These are phyloP conservation scores for Fusarium sublunatum DNA, from an alignment of 2,329 filamentous ascomycete genomes.

Conservation along the genomic window DNA sequence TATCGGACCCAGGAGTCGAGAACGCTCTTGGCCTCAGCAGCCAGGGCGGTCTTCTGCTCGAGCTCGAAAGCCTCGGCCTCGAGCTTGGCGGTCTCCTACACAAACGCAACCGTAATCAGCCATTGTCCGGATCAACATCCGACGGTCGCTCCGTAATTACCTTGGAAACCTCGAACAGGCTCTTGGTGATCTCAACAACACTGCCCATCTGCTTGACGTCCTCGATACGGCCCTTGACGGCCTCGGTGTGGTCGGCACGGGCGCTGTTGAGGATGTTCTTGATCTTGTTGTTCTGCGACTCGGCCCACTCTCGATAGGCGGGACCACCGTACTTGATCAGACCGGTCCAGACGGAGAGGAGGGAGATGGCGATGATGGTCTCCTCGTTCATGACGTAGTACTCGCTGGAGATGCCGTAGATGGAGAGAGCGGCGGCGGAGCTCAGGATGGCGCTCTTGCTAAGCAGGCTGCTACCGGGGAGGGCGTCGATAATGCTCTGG, in stretches of 20 bases:
- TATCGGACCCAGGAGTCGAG: conserved; percentile 99
- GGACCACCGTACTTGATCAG: conserved; percentile 95
- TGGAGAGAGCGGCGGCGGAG: conserved; percentile 86
- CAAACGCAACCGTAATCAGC: conserved; percentile 44
- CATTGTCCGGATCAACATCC: conserved; percentile 16
- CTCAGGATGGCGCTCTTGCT: conserved; percentile 98
- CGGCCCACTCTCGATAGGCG: conserved; percentile 91
- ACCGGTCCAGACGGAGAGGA: conserved; percentile 91
- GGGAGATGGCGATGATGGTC: conserved; percentile 90
- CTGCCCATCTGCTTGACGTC: conserved; percentile 94
- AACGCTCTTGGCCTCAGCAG: conserved; percentile 91
- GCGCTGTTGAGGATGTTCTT: conserved; percentile 95
- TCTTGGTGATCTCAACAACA: conserved; percentile 97
- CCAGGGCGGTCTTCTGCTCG: conserved; percentile 94
- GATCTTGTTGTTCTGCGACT: conserved; percentile 90
- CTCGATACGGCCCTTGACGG: conserved; percentile 93
- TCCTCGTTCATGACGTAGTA: conserved; percentile 99
- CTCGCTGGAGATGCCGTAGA: conserved; percentile 98
- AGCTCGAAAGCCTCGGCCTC: conserved; percentile 97
- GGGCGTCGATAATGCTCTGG: conserved; percentile 90
- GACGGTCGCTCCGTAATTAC: conserved; percentile 60
- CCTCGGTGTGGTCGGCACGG: conserved; percentile 92
- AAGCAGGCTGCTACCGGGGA: conserved; percentile 90
- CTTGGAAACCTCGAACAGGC: conserved; percentile 97
- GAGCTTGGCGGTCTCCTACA: conserved; percentile 92